Percentiles rank a stretch among this genome's conserved stretches.
Evolutionary conservation across 306 rosid genomes (phyloP).

Genomic region (Purshia tridentata): DNA sequence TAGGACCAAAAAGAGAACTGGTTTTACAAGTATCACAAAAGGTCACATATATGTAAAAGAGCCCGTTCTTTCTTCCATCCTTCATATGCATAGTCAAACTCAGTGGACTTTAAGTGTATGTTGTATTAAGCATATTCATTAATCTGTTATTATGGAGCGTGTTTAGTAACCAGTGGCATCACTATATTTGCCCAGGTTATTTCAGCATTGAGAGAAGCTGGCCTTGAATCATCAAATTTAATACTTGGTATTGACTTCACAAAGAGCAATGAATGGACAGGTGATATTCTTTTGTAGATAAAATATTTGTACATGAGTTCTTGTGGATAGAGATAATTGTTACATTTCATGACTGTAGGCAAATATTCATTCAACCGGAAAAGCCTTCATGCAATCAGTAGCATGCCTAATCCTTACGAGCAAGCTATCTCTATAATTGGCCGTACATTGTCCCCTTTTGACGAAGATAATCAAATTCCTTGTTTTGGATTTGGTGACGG

Average conservation of each 20-base stretch:
- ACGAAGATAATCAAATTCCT: slow-evolving; percentile 94
- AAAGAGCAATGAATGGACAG: slow-evolving; percentile 99
- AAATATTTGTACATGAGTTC: not conserved
- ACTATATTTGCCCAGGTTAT: slow-evolving; percentile 57
- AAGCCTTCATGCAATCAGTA: slow-evolving; percentile 76
- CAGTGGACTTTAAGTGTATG: not conserved
- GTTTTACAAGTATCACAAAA: not conserved
- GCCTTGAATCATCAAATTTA: slow-evolving; percentile 92
- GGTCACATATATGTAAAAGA: not conserved
- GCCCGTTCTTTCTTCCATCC: not conserved
- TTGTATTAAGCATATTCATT: not conserved
- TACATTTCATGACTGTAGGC: slow-evolving; percentile 52
- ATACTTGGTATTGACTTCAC: slow-evolving; percentile 93
- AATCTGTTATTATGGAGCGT: not conserved
- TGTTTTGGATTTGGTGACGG: slow-evolving; percentile 97
- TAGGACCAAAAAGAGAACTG: not conserved
- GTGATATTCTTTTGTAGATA: slow-evolving; percentile 34
- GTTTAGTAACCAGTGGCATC: slow-evolving; percentile 11
- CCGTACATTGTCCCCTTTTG: slow-evolving; percentile 77
- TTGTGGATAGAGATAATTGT: slow-evolving; percentile 11
- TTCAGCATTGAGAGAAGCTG: slow-evolving; percentile 85
- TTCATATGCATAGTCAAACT: not conserved
- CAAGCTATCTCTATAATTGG: slow-evolving; percentile 94
- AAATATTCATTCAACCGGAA: slow-evolving; percentile 65
- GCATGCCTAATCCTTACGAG: slow-evolving; percentile 85